phyloP scores from a whole-genome alignment of 1,284 basidiomycete genomes.

The Ganoderma boninense region DNA sequence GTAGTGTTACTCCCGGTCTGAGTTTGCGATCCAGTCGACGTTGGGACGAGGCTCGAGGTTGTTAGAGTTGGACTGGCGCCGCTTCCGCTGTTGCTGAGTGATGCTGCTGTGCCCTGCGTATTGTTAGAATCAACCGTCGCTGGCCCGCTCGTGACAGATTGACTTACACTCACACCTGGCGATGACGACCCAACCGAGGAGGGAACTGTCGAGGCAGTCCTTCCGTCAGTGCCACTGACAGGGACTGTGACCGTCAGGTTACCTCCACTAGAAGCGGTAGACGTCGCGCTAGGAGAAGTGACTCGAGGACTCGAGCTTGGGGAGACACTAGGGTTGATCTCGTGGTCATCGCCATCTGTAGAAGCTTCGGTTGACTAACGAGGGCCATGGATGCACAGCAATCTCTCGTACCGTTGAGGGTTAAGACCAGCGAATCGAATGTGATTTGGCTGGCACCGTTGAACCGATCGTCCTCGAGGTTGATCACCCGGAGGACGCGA shows the following conservation, averaged over 20 bases:
- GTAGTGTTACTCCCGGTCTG: not conserved
- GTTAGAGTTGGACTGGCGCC: not conserved
- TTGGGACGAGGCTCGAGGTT: not conserved
- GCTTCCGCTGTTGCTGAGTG: not conserved
- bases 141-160: not conserved
- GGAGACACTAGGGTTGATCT: not conserved
- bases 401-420: constrained; percentile 25
- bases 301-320: not conserved
- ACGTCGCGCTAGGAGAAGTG: not conserved
- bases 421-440: constrained; percentile 40
- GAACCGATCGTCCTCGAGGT: constrained; percentile 39
- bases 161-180: not conserved
- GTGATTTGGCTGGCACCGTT: constrained; percentile 40
- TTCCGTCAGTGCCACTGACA: not conserved
- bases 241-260: not conserved
- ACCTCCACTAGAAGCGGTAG: not conserved
- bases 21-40: not conserved
- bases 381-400: not conserved
- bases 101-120: not conserved
- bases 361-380: not conserved
- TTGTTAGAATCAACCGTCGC: not conserved
- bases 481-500: constrained; percentile 43
- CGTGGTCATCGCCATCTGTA: not conserved
- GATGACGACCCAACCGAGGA: not conserved
- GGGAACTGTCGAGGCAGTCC: not conserved